Conservation (phyloP, 305 asterid species). For the Fraxinus greggii region DNA sequence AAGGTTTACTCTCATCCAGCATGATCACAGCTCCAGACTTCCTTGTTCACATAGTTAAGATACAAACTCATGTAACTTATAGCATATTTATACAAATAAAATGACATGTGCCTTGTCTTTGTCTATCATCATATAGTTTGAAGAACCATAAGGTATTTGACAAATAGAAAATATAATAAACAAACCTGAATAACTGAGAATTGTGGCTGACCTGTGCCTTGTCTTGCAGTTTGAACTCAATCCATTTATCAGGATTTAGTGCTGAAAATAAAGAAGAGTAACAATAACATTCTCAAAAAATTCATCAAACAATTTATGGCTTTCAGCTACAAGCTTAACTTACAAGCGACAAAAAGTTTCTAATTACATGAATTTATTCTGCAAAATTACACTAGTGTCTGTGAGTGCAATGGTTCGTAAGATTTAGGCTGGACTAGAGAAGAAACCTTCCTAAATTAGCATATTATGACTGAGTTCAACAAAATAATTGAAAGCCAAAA, state of each 20-base stretch:
- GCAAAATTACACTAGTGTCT: background rate
- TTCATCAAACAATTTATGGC: constrained; percentile 7
- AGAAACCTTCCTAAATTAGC: background rate
- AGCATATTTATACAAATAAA: background rate
- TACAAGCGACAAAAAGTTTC: background rate
- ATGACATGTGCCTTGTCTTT: background rate
- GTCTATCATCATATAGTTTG: background rate
- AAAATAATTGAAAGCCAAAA: background rate
- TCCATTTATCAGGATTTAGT: constrained; percentile 79
- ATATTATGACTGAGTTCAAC: background rate
- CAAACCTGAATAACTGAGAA: constrained; percentile 82
- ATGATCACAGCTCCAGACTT: background rate
- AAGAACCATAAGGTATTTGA: constrained; percentile 4
- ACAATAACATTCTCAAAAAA: constrained; percentile 20
- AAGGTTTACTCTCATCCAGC: background rate
- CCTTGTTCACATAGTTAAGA: background rate
- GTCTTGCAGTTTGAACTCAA: constrained; percentile 83
- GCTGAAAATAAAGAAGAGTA: constrained; percentile 50
- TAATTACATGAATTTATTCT: background rate
- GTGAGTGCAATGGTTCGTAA: background rate
- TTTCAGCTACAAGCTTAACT: constrained; percentile 5
- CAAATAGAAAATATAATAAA: constrained; percentile 13
- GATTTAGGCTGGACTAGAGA: constrained; percentile 11
- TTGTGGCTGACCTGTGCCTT: constrained; percentile 91
- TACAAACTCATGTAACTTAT: background rate